Percentiles rank a stretch among this genome's conserved stretches.
phyloP scores from a whole-genome alignment of 176 grass and related monocot genomes.

The Eleusine coracana region DNA sequence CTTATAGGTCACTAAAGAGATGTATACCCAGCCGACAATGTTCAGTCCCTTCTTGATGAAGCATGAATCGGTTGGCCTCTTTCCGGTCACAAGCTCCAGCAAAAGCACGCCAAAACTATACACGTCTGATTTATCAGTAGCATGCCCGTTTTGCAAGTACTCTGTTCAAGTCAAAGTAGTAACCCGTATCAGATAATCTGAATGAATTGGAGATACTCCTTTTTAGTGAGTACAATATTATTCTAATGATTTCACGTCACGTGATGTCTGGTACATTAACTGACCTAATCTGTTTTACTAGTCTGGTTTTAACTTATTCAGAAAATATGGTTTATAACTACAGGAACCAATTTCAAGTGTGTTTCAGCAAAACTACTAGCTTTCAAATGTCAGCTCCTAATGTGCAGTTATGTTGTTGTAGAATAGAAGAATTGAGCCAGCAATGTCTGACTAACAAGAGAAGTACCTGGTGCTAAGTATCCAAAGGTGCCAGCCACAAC shows the following conservation, averaged over 20 bases:
- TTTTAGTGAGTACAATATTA: no score
- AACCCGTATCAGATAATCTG: neutral
- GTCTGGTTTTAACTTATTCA: neutral
- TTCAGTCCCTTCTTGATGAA: constrained; percentile 89
- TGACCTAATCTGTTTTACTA: neutral
- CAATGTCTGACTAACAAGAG: neutral
- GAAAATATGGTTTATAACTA: neutral
- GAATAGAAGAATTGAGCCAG: neutral
- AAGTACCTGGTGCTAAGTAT: constrained; percentile 84
- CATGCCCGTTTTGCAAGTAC: constrained; percentile 85
- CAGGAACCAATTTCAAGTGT: neutral
- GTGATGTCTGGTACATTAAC: neutral
- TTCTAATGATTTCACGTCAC: no score
- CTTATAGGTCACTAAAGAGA: neutral
- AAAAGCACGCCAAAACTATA: constrained; percentile 94
- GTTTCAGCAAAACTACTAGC: neutral
- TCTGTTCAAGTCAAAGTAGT: constrained; percentile 46
- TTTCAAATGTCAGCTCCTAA: neutral
- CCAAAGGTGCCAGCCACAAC: constrained; percentile 93
- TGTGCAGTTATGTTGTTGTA: neutral
- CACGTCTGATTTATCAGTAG: constrained; percentile 89
- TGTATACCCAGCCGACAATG: constrained; percentile 90
- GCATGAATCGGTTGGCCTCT: constrained; percentile 79
- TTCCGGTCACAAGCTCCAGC: constrained; percentile 86
- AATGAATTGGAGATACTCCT: neutral